phyloP scores from a whole-genome alignment of 148 eudicot species.

The Talinum fruticosum region DNA sequence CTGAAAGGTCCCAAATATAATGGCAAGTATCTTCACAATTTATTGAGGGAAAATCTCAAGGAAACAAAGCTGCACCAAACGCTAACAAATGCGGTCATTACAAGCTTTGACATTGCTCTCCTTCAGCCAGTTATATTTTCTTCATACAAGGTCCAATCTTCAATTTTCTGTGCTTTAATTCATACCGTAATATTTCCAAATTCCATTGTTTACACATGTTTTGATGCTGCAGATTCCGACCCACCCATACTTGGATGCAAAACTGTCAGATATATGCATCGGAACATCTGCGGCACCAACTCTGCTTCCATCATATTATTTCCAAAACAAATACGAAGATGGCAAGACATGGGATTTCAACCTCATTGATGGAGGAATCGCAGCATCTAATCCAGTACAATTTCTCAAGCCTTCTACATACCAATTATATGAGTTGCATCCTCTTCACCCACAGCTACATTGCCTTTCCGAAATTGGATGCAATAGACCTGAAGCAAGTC shows the following conservation, averaged over 20 bases:
- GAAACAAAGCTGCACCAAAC: conserved; percentile 32
- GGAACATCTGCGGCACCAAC: conserved; percentile 48
- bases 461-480: too few relatives aligned
- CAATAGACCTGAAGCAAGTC: too few relatives aligned
- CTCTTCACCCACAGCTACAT: too few relatives aligned
- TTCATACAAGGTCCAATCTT: conserved; percentile 25
- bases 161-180: too few relatives aligned
- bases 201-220: too few relatives aligned
- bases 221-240: conserved; percentile 24
- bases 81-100: conserved; percentile 34
- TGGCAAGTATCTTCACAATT: conserved; percentile 32
- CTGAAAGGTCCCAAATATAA: conserved; percentile 33
- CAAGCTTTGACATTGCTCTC: conserved; percentile 34
- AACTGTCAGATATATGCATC: conserved; percentile 38
- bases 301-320: conserved; percentile 30
- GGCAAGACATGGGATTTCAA: conserved; percentile 28
- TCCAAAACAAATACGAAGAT: conserved; percentile 26
- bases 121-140: conserved; percentile 41
- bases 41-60: not conserved
- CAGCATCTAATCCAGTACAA: conserved; percentile 33
- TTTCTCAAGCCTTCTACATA: too few relatives aligned
- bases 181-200: too few relatives aligned
- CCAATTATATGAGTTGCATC: too few relatives aligned
- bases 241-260: conserved; percentile 31
- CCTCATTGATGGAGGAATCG: conserved; percentile 48